A percentile compares a stretch with the other conserved stretches of the same genome.
Evolutionary conservation across 148 eudicot species (phyloP).

Genomic region (Dianthus caryophyllus): DNA sequence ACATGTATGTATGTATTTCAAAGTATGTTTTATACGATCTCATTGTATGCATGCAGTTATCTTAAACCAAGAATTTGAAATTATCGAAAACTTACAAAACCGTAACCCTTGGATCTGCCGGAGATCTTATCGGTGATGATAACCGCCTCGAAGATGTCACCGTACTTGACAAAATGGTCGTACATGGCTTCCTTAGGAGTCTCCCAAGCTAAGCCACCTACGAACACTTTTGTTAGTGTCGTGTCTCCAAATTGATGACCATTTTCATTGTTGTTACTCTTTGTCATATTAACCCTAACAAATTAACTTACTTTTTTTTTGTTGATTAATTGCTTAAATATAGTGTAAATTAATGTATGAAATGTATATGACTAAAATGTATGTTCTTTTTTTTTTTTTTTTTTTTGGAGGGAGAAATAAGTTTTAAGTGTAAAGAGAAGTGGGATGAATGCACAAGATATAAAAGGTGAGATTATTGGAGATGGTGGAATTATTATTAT

Average conservation of each 20-base stretch:
- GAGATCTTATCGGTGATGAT: slow-evolving; percentile 85
- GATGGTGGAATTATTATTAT: slow-evolving; percentile 8
- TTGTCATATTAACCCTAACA: slow-evolving; percentile 25
- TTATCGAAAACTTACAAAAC: slow-evolving; percentile 53
- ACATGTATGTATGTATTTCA: too few species aligned
- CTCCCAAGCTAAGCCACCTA: slow-evolving; percentile 95
- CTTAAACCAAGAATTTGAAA: not conserved
- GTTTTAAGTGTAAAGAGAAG: not conserved
- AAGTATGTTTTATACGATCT: too few species aligned
- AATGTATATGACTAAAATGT: too few species aligned
- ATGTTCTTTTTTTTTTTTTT: not conserved
- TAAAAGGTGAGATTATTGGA: not conserved
- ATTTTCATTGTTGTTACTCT: slow-evolving; percentile 31
- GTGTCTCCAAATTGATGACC: slow-evolving; percentile 63
- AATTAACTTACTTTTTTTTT: too few species aligned
- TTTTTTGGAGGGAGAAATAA: not conserved
- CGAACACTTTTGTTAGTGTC: slow-evolving; percentile 80
- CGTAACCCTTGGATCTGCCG: slow-evolving; percentile 92
- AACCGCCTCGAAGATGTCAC: slow-evolving; percentile 82
- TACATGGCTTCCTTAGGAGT: slow-evolving; percentile 66
- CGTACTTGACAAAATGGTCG: slow-evolving; percentile 66
- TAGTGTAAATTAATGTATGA: not conserved
- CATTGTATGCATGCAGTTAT: slow-evolving; percentile 14
- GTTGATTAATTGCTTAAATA: too few species aligned
- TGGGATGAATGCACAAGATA: not conserved